These are phyloP conservation scores for Celoporthe dispersa DNA, from an alignment of 2,329 filamentous ascomycete genomes.

Conservation along the genomic window DNA sequence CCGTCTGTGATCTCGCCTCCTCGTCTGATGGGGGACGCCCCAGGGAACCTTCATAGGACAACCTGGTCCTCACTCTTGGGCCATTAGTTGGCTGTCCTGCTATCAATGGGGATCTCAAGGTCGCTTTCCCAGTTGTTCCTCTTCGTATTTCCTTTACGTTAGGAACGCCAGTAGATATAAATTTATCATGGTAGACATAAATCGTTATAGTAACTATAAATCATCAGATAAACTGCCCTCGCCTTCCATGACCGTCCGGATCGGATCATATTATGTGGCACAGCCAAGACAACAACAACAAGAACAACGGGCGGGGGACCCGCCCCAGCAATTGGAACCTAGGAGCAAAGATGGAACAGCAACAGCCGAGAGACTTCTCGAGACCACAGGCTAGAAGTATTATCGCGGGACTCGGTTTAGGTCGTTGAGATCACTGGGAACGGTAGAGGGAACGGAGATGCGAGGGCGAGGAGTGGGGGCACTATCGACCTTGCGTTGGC, in stretches of 20 bases:
- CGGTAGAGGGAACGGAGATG: background rate
- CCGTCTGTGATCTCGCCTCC: background rate
- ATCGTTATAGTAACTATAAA: background rate
- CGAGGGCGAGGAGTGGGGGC: background rate
- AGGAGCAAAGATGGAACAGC: background rate
- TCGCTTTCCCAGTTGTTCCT: background rate
- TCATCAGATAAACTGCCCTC: background rate
- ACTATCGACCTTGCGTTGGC: constrained; percentile 25
- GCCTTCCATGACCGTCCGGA: background rate
- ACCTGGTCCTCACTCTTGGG: background rate
- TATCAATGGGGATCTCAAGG: background rate
- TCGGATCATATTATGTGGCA: background rate
- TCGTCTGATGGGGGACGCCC: background rate
- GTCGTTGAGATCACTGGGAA: background rate
- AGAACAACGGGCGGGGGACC: background rate
- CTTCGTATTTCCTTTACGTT: background rate
- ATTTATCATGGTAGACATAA: background rate
- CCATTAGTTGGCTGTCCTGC: background rate
- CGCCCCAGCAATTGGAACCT: background rate
- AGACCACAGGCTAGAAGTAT: background rate
- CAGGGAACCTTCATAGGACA: background rate
- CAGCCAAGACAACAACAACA: background rate
- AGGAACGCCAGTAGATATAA: background rate
- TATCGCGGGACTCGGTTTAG: background rate
- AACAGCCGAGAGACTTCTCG: too few species aligned